Evolutionary conservation across 1,284 basidiomycete genomes (phyloP).

Genomic region (Ustilago trichophora): DNA sequence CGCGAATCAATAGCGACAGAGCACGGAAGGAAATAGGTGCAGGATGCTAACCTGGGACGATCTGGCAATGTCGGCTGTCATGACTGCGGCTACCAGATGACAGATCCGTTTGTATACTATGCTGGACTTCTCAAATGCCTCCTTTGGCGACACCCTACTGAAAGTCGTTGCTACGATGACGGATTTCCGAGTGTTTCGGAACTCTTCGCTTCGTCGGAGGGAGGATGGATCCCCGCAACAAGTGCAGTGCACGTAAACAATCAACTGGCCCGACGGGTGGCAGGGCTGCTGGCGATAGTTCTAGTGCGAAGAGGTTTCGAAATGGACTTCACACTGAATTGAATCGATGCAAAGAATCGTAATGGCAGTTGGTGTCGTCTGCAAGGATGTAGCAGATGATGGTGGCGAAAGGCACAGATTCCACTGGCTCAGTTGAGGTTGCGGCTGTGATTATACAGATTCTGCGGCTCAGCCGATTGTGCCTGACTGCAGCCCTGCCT

Average conservation of each 20-base stretch:
- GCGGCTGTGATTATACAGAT: conserved; percentile 18
- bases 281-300: too few relatives aligned
- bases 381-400: conserved; percentile 43
- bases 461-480: conserved; percentile 1
- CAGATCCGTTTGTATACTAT: conserved; percentile 1
- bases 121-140: conserved; percentile 33
- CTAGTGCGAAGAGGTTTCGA: conserved; percentile 5
- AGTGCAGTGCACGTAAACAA: too few relatives aligned
- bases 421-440: neutral
- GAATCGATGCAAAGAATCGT: conserved; percentile 22
- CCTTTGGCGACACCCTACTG: conserved; percentile 19
- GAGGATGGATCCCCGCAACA: too few relatives aligned
- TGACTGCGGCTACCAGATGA: conserved; percentile 13
- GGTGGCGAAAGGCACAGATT: conserved; percentile 47
- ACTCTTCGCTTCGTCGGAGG: too few relatives aligned
- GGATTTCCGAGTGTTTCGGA: too few relatives aligned
- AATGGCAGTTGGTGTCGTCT: conserved; percentile 33
- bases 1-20: neutral
- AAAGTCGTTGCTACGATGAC: neutral
- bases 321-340: neutral
- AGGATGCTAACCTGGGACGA: conserved; percentile 31
- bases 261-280: too few relatives aligned
- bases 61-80: conserved; percentile 44
- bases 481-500: neutral
- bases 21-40: neutral